Evolutionary conservation across 176 grass and related monocot species (phyloP).

Genomic region (Bothriochloa decipiens): DNA sequence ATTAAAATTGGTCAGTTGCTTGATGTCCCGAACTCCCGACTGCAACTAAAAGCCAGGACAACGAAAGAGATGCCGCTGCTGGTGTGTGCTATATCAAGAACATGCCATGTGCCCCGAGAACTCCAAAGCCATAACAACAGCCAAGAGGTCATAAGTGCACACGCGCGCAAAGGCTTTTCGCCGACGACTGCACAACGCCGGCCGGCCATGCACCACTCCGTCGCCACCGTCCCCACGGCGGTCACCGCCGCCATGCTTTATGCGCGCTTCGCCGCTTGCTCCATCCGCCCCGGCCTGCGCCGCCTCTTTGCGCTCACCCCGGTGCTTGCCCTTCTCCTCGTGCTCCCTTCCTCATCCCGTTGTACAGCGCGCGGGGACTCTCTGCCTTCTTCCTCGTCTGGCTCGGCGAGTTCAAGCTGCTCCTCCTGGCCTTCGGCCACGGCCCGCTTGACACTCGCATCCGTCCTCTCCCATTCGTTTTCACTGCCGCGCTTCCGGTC

Average conservation of each 20-base stretch:
- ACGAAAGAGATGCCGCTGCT: no score
- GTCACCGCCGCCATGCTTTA: background rate
- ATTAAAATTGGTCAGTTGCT: no score
- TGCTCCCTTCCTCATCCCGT: background rate
- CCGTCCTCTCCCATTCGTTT: background rate
- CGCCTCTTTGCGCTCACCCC: background rate
- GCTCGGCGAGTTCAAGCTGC: slow-evolving; percentile 14
- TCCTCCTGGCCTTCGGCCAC: background rate
- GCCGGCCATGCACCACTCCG: slow-evolving; percentile 9
- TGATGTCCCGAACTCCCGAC: no score
- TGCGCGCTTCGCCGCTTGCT: background rate
- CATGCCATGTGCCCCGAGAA: no score
- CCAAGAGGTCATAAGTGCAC: no score
- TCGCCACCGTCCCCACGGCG: background rate
- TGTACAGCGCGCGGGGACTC: background rate
- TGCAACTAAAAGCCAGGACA: no score
- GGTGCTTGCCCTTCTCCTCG: background rate
- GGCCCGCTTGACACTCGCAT: background rate
- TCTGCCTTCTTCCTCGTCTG: background rate
- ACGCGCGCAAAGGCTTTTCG: no score
- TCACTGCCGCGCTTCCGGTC: background rate
- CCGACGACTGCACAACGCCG: background rate
- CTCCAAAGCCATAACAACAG: no score
- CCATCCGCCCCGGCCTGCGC: background rate
- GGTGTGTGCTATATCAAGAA: no score